Evolutionary conservation across 176 grass and related monocot genomes (phyloP).

Genomic region (Oropetium thomaeum): DNA sequence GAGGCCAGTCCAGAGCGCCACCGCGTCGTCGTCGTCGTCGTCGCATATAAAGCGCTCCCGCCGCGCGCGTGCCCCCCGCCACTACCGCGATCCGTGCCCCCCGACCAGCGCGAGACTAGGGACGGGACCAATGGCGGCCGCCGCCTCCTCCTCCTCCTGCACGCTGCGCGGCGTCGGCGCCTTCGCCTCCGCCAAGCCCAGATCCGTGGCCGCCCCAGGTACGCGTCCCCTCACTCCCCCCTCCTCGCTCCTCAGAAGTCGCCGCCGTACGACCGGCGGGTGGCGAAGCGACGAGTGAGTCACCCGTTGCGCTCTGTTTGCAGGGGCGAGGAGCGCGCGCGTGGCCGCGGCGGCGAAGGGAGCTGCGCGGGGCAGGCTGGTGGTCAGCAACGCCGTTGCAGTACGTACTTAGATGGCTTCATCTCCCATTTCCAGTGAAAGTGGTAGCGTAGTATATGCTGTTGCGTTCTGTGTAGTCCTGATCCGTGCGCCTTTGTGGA

Average conservation of each 20-base stretch:
- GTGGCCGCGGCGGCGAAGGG: conserved; percentile 6
- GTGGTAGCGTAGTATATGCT: too few relatives aligned
- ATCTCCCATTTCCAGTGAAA: not conserved
- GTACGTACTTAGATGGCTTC: conserved; percentile 26
- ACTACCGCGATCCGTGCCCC: not conserved
- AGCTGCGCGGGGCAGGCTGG: conserved; percentile 14
- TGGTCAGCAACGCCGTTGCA: conserved; percentile 27
- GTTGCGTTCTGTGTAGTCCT: not conserved
- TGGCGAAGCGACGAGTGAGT: not conserved
- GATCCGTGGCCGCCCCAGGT: conserved; percentile 34
- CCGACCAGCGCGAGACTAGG: not conserved
- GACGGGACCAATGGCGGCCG: conserved; percentile 29
- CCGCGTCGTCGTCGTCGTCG: not conserved
- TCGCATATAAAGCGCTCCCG: conserved; percentile 13
- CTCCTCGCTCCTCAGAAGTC: not conserved
- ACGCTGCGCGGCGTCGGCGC: conserved; percentile 30
- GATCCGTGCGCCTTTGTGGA: not conserved
- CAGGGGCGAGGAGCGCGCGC: conserved; percentile 23
- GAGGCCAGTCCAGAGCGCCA: not conserved
- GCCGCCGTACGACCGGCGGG: not conserved
- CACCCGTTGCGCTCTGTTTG: not conserved
- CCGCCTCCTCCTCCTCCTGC: conserved; percentile 22
- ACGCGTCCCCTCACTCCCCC: not conserved
- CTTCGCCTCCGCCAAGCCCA: conserved; percentile 5
- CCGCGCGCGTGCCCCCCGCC: not conserved